A percentile compares a stretch with the other conserved stretches of the same genome.
phyloP scores from a whole-genome alignment of 768 basidiomycete genomes.

The Cytidiella melzeri region DNA sequence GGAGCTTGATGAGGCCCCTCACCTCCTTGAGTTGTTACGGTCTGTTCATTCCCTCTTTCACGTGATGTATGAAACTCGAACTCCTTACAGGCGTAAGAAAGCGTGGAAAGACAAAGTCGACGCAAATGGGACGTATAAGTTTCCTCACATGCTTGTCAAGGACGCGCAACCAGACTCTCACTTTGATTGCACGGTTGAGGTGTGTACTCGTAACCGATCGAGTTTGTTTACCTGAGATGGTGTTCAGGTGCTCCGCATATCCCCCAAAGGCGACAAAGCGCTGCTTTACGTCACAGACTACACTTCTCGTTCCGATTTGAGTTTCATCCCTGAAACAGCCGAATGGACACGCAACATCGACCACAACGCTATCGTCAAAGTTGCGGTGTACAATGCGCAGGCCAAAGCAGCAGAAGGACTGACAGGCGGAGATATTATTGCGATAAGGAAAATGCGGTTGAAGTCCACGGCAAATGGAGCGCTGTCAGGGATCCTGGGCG shows the following conservation, averaged over 20 bases:
- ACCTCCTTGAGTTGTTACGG: slow-evolving; percentile 48
- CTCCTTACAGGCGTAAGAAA: slow-evolving; percentile 42
- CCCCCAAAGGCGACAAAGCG: slow-evolving; percentile 27
- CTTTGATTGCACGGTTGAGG: slow-evolving; percentile 57
- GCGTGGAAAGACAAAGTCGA: slow-evolving; percentile 32
- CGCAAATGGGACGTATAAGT: slow-evolving; percentile 24
- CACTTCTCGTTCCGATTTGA: slow-evolving; percentile 42
- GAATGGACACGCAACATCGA: slow-evolving; percentile 35
- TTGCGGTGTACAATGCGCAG: slow-evolving; percentile 47
- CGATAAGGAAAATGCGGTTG: slow-evolving; percentile 47
- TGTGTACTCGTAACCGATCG: slow-evolving; percentile 19
- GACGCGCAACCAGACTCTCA: slow-evolving; percentile 37
- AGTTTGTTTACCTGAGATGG: slow-evolving; percentile 2
- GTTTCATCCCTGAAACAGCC: slow-evolving; percentile 23
- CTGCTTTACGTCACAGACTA: slow-evolving; percentile 63
- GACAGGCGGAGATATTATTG: slow-evolving; percentile 35
- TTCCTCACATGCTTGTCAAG: slow-evolving; percentile 41
- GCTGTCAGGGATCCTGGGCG: slow-evolving; percentile 42
- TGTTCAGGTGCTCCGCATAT: slow-evolving; percentile 41
- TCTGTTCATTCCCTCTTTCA: slow-evolving; percentile 34
- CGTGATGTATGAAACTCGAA: too few species aligned
- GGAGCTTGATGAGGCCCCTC: slow-evolving; percentile 28
- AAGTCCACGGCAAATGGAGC: slow-evolving; percentile 27
- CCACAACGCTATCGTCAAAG: slow-evolving; percentile 44
- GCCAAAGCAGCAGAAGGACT: slow-evolving; percentile 32